Conservation (phyloP, 2,329 filamentous ascomycete species). For the Botrytis hyacinthi region DNA sequence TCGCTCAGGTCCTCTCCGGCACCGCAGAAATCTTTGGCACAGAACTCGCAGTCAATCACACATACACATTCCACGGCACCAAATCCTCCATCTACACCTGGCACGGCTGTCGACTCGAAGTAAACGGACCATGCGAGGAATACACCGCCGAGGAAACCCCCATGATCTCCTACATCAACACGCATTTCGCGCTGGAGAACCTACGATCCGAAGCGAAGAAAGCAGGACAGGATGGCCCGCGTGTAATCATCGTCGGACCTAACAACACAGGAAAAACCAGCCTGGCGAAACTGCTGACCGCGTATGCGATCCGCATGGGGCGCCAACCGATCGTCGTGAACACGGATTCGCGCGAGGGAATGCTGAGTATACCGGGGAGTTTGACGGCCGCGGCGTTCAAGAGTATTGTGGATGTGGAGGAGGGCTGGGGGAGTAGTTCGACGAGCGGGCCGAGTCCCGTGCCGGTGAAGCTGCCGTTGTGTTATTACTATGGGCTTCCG, state of each 20-base stretch:
- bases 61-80: constrained; percentile 76
- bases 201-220: constrained; percentile 61
- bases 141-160: constrained; percentile 77
- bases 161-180: constrained; percentile 75
- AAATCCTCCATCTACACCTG: constrained; percentile 91
- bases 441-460: constrained; percentile 86
- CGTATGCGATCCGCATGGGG: constrained; percentile 73
- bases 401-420: constrained; percentile 82
- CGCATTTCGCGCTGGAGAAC: constrained; percentile 81
- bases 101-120: constrained; percentile 83
- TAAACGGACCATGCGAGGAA: constrained; percentile 58
- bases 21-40: constrained; percentile 93
- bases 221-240: constrained; percentile 59
- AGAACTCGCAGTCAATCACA: constrained; percentile 77
- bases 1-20: constrained; percentile 66
- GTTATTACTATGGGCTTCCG: constrained; percentile 80
- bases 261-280: constrained; percentile 81
- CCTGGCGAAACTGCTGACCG: constrained; percentile 71
- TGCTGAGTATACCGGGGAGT: constrained; percentile 76
- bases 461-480: constrained; percentile 87
- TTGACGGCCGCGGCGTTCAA: constrained; percentile 84
- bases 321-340: constrained; percentile 81
- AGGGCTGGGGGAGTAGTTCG: constrained; percentile 85
- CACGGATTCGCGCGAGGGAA: constrained; percentile 75
- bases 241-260: constrained; percentile 81